Evolutionary conservation across 2,329 filamentous ascomycete species (phyloP), one percentile per base, ranked within the genome.

Genomic region (Tolypocladium tropicale): DNA sequence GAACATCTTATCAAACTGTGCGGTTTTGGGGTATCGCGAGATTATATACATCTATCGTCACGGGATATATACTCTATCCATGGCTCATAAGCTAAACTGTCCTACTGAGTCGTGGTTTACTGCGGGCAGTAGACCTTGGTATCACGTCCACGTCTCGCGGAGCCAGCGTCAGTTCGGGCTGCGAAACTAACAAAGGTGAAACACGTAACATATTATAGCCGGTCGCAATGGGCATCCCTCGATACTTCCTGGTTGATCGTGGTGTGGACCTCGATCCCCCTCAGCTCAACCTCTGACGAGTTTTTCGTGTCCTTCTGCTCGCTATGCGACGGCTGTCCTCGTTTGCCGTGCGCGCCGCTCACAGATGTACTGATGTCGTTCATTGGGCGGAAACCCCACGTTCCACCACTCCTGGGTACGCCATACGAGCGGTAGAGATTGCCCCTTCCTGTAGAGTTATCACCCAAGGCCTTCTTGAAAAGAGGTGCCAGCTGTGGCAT

Each of bases 281-380:
- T 59, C 49, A 61, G 56, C 51, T 59, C 57, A 43, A 61, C 48
- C 30, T 61, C 55, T 10, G 57, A 61, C 30, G 57, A 61, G 46
- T 55, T 60, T 30, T 53, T 52, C 21, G n/a, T 39, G 21, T 54
- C 52, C 34, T 37, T 37, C 34, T 6, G 34, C 9, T 18, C 34
- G 34, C 34, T 9, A 14, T 6, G 34, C 33, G 33, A 34, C 33
- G 14, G 10, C 34, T 37, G 34, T 37, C 34, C 34, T 18, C 34
- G 34, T 37, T 37, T 37, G 34, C 9, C 34, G 34, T 37, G 14
- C 16, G 16, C 1, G 34, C 34, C 34, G 34, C 16, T 37, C 34
- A 37, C 34, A n/a, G 34, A 37, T 37, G 34, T 37, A 2, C 34
- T 37, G 16, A 37, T 37, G 34, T 37, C 34, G 34, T 18, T 37